Percentiles rank a stretch among this genome's conserved stretches.
Conservation (phyloP, 768 basidiomycete species). For the Naganishia antarctica region DNA sequence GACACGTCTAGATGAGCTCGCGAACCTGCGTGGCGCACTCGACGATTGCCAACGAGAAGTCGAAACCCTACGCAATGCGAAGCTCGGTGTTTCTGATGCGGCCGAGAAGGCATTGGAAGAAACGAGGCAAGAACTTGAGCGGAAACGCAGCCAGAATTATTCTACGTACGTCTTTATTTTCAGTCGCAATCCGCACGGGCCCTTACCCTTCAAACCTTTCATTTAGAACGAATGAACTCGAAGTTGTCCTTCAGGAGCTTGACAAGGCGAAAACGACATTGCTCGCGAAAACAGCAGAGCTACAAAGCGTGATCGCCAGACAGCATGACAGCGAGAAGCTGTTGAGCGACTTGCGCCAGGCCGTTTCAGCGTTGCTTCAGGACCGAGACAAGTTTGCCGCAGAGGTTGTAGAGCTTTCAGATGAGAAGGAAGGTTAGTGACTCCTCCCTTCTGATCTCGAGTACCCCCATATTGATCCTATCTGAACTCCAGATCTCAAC, state of each 20-base stretch:
- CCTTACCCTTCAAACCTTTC: not conserved
- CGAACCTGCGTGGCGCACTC: not conserved
- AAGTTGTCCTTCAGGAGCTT: not conserved
- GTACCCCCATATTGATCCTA: not conserved
- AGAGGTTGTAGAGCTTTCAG: slow-evolving; percentile 3
- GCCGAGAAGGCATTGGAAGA: not conserved
- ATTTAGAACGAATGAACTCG: not conserved
- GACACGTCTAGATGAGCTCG: not conserved
- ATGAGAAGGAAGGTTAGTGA: slow-evolving; percentile 8
- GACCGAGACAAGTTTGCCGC: not conserved
- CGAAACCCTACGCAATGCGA: not conserved
- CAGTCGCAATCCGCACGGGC: too few species aligned
- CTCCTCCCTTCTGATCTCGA: not conserved
- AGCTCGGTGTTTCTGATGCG: not conserved
- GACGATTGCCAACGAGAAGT: not conserved
- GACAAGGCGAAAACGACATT: not conserved
- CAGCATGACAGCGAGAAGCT: not conserved
- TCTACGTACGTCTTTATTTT: not conserved
- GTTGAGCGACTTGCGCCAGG: not conserved
- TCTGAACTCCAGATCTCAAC: slow-evolving; percentile 16
- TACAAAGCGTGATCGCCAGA: not conserved
- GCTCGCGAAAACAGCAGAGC: not conserved
- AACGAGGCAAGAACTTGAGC: not conserved
- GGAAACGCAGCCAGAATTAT: not conserved
- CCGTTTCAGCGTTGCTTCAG: not conserved